Evolutionary conservation across 371 early-diverging fungal genomes (phyloP).

Genomic region (Mucor piriformis): DNA sequence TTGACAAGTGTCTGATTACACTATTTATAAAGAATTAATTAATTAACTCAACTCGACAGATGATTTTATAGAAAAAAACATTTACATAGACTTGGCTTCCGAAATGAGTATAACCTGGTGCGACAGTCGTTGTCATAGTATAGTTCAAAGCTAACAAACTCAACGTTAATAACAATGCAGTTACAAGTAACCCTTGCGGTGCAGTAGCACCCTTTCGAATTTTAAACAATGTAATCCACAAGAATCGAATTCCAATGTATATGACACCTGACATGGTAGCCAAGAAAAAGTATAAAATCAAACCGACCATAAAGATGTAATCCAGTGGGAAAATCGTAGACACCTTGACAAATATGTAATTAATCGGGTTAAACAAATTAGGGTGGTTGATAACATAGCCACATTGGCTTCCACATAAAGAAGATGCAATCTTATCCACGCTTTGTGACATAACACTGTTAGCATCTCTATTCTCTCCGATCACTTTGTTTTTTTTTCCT

Average conservation of each 20-base stretch:
- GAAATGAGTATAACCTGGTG: conserved; percentile 63
- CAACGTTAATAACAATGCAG: conserved; percentile 51
- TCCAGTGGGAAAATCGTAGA: conserved; percentile 65
- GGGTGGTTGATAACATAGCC: conserved; percentile 66
- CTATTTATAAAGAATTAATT: conserved; percentile 30
- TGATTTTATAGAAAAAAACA: neutral
- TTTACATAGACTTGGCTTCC: conserved; percentile 63
- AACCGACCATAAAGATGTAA: conserved; percentile 61
- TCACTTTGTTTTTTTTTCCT: conserved; percentile 12
- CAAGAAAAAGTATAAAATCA: conserved; percentile 66
- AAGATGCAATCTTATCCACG: conserved; percentile 59
- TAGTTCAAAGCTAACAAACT: conserved; percentile 57
- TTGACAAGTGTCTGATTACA: conserved; percentile 51
- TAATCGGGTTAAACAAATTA: conserved; percentile 65
- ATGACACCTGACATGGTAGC: conserved; percentile 65
- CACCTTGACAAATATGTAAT: conserved; percentile 58
- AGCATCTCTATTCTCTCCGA: conserved; percentile 15
- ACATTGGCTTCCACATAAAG: conserved; percentile 67
- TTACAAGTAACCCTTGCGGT: conserved; percentile 62
- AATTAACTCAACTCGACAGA: conserved; percentile 6
- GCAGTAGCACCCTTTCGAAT: conserved; percentile 57
- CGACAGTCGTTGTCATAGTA: conserved; percentile 55
- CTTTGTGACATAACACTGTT: no score
- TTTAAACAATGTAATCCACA: conserved; percentile 63
- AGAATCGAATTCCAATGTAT: conserved; percentile 62